These are phyloP conservation scores for Tetradesmus lagerheimii DNA, from an alignment of 139 green algal genomes.

Conservation along the genomic window DNA sequence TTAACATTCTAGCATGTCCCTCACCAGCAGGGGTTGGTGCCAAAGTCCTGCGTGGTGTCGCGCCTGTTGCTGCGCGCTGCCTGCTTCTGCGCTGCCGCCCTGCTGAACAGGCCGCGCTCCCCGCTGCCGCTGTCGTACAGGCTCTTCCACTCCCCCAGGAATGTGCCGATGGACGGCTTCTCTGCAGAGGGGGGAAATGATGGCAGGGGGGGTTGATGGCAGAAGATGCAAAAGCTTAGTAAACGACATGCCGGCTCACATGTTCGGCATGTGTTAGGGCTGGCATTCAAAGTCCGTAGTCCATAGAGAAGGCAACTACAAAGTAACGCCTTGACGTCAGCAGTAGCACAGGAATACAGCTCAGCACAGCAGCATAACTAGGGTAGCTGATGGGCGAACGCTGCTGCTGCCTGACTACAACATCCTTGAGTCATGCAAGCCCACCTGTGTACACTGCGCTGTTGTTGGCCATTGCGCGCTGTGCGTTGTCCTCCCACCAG, in stretches of 20 bases:
- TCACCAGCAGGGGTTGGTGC: conserved; percentile 63
- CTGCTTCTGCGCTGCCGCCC: conserved; percentile 47
- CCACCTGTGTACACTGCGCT: conserved; percentile 54
- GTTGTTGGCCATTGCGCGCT: conserved; percentile 63
- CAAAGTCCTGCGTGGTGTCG: conserved; percentile 43
- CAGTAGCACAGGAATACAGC: no score
- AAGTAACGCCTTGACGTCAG: no score
- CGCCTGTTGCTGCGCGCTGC: conserved; percentile 39
- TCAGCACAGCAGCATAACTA: background rate
- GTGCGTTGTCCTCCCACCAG: conserved; percentile 57
- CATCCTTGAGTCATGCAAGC: background rate
- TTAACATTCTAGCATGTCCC: background rate
- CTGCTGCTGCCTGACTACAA: background rate
- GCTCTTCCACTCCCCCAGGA: conserved; percentile 57
- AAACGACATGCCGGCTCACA: no score
- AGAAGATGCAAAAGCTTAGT: no score
- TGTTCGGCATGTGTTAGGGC: no score
- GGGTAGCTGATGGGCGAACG: background rate
- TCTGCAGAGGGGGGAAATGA: background rate
- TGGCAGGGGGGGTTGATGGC: no score
- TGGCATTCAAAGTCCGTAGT: no score
- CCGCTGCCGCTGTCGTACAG: conserved; percentile 58
- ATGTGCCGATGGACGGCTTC: conserved; percentile 46
- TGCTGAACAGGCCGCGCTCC: conserved; percentile 62
- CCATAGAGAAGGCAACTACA: no score